Percentiles rank a stretch among this genome's conserved stretches.
These are phyloP conservation scores for Neospora caninum DNA, from an alignment of 169 alveolate genomes.

Conservation along the genomic window DNA sequence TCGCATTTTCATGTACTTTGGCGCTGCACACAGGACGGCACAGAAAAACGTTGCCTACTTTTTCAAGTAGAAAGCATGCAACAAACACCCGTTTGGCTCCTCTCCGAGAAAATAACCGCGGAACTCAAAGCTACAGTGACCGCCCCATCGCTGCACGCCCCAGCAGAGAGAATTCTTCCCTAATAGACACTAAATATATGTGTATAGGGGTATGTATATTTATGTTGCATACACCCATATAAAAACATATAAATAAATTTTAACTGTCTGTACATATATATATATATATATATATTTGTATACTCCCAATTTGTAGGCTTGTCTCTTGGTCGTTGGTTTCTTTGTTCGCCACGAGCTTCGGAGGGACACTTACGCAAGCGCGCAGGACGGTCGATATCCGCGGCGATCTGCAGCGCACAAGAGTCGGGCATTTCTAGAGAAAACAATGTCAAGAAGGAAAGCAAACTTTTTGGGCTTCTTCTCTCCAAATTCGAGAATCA, in stretches of 20 bases:
- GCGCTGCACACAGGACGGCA: not conserved
- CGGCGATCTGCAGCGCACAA: not conserved
- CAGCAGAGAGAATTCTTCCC: not conserved
- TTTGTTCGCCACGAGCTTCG: not conserved
- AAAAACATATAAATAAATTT: too few species aligned
- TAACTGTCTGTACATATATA: too few species aligned
- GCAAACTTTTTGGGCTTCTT: too few species aligned
- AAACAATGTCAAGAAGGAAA: too few species aligned
- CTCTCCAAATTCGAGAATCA: too few species aligned
- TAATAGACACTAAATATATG: too few species aligned
- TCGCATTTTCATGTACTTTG: not conserved
- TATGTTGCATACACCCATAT: not conserved
- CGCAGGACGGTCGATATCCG: slow-evolving; percentile 4
- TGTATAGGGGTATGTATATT: not conserved
- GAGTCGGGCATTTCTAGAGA: not conserved
- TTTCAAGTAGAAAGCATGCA: not conserved
- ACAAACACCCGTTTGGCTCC: too few species aligned
- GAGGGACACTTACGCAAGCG: not conserved
- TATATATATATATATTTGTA: not conserved
- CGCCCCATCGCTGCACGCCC: too few species aligned
- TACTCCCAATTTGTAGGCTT: not conserved
- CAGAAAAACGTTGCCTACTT: not conserved
- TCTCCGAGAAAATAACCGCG: too few species aligned
- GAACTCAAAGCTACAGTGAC: not conserved
- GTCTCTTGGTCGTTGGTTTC: too few species aligned